Evolutionary conservation across 2,329 filamentous ascomycete species (phyloP), one percentile per base, ranked within the genome.

Genomic region (Xylariaceae sp.): DNA sequence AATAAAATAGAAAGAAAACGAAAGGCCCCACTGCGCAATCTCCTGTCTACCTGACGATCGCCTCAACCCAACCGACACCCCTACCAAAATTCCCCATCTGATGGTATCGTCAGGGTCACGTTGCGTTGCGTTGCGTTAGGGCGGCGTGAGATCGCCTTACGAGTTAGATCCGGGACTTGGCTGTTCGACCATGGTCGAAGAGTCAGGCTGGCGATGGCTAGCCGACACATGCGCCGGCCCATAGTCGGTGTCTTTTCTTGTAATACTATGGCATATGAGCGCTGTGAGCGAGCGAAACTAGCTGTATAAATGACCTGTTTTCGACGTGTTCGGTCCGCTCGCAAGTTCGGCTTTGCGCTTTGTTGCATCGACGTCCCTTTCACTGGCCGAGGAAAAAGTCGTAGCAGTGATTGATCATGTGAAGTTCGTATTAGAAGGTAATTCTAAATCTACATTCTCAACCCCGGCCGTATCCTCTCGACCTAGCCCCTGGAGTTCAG

Each of bases 401-500:
- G 11, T 8, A 31, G 4, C 1, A 30, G 19, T 34, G 2, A 61
- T 67, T 34, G 2, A 61, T 67, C 51, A 68, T 48, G 60, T 64
- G 39, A 66, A 54, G 8, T 62, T 56, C 59, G 54, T 49, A 62
- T 68, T 61, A 47, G 64, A 26, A n/a, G 56, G 11, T 29, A 62
- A 55, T 51, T 64, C 61, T 55, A 59, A 41, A 57, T 62, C 50
- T 51, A 29, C 45, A 41, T 57, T 53, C 32, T 61, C 63, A 47
- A 39, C 50, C n/a, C 60, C 56, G 30, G 34, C 57, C 32, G 50
- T 50, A 19, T 56, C 58, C 39, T 55, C 46, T 32, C 44, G 45
- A 30, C n/a, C 34, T 39, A 60, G 57, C 3, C 60, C 65, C 57
- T 69, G 62, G 53, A 75, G 55, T 52, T 77, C 74, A 6, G 73